phyloP scores from a whole-genome alignment of 345 rosid genomes.

The Excoecaria cochinchinensis region DNA sequence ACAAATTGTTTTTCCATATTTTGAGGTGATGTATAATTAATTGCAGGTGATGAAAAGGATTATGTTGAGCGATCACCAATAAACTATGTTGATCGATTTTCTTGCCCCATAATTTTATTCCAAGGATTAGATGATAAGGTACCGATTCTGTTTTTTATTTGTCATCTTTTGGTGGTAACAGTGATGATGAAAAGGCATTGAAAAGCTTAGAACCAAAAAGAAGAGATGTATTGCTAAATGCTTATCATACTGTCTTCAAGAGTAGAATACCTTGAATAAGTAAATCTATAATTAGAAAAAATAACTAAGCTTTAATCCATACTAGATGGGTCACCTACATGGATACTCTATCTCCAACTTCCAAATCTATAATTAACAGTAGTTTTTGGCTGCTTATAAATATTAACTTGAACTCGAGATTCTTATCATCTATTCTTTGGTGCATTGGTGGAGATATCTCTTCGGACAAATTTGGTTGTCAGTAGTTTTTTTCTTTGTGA shows the following conservation, averaged over 20 bases:
- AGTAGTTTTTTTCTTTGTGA: not conserved
- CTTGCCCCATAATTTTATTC: conserved; percentile 91
- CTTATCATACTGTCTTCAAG: not conserved
- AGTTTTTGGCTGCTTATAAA: not conserved
- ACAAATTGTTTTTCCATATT: conserved; percentile 6
- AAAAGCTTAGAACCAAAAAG: not conserved
- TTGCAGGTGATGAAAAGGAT: conserved; percentile 68
- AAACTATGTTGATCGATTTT: conserved; percentile 76
- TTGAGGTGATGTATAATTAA: conserved; percentile 18
- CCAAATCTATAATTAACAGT: no score
- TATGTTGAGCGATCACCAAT: conserved; percentile 81
- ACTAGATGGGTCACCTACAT: no score
- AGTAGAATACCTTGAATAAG: not conserved
- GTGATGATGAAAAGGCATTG: conserved; percentile 3
- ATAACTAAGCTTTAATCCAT: no score
- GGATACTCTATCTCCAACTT: no score
- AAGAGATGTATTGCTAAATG: not conserved
- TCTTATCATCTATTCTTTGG: not conserved
- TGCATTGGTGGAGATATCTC: not conserved
- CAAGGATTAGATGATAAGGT: conserved; percentile 98
- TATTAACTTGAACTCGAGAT: not conserved
- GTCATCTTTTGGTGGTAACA: not conserved
- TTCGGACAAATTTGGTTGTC: not conserved
- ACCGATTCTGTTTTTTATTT: not conserved
- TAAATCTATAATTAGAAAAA: no score